phyloP scores from a whole-genome alignment of 1,284 basidiomycete genomes.

The Ganoderma multipileum region DNA sequence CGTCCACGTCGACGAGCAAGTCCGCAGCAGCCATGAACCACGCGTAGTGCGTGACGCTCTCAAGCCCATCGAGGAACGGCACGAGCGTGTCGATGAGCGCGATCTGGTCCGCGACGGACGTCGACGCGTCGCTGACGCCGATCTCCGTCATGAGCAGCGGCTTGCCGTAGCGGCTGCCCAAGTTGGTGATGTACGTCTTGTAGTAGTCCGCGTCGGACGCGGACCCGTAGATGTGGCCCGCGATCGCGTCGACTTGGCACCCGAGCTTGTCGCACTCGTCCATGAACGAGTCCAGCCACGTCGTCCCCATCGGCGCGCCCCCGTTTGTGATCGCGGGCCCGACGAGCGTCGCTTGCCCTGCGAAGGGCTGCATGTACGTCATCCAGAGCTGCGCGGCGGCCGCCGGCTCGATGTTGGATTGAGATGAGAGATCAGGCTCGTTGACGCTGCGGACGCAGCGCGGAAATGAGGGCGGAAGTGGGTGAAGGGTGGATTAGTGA shows the following conservation, averaged over 20 bases:
- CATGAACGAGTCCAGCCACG: constrained; percentile 43
- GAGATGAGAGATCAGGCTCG: constrained; percentile 42
- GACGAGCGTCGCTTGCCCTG: constrained; percentile 42
- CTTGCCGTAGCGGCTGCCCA: constrained; percentile 38
- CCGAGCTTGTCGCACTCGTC: constrained; percentile 36
- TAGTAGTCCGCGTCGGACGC: constrained; percentile 42
- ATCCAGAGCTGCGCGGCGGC: constrained; percentile 39
- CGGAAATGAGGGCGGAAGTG: neutral
- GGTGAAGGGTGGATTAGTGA: neutral
- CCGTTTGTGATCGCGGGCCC: constrained; percentile 44
- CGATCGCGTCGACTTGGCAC: constrained; percentile 41
- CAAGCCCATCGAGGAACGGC: constrained; percentile 39
- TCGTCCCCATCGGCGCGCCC: constrained; percentile 40
- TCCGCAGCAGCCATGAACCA: constrained; percentile 40
- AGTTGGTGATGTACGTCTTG: constrained; percentile 41
- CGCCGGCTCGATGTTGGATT: constrained; percentile 40
- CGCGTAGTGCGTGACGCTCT: constrained; percentile 37
- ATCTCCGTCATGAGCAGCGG: constrained; percentile 43
- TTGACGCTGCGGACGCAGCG: constrained; percentile 36
- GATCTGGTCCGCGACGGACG: constrained; percentile 34
- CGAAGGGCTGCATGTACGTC: constrained; percentile 43
- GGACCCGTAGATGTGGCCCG: constrained; percentile 44
- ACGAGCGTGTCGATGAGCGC: constrained; percentile 40
- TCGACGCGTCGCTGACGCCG: constrained; percentile 41
- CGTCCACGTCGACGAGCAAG: constrained; percentile 37